Evolutionary conservation across 768 basidiomycete species (phyloP).

Genomic region (Phylloporus sp.): DNA sequence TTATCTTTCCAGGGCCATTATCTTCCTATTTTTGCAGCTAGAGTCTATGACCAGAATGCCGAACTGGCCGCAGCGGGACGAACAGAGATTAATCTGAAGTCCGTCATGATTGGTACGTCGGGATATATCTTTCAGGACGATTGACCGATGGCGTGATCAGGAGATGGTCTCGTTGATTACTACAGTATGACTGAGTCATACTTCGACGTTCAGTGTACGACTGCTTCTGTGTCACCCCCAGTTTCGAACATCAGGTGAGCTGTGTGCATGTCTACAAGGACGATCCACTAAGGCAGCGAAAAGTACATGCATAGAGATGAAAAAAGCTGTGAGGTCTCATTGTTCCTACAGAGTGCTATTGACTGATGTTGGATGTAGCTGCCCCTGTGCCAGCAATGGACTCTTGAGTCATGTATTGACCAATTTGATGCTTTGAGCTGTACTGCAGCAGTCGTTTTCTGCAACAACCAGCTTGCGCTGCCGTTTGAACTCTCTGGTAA

Average conservation of each 20-base stretch:
- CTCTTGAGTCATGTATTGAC: background rate
- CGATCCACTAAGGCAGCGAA: background rate
- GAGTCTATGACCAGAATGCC: slow-evolving; percentile 43
- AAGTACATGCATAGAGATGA: slow-evolving; percentile 30
- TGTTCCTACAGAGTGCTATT: no score
- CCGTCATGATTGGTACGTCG: slow-evolving; percentile 41
- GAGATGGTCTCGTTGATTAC: background rate
- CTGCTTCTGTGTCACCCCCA: slow-evolving; percentile 23
- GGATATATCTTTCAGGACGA: background rate
- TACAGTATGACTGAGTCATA: background rate
- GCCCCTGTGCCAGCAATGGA: background rate
- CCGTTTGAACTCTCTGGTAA: slow-evolving; percentile 10
- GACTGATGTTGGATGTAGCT: background rate
- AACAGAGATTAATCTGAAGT: slow-evolving; percentile 44
- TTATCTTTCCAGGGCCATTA: slow-evolving; percentile 39
- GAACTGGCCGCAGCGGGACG: slow-evolving; percentile 38
- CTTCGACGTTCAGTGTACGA: background rate
- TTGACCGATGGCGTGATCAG: background rate
- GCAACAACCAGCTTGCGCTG: background rate
- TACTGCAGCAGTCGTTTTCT: background rate
- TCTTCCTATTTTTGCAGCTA: slow-evolving; percentile 43
- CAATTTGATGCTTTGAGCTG: background rate
- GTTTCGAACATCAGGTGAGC: slow-evolving; percentile 10
- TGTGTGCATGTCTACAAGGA: background rate
- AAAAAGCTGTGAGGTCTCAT: background rate